Evolutionary conservation across 768 basidiomycete genomes (phyloP), one percentile per base, ranked within the genome.

Genomic region (Lactarius akahatsu): DNA sequence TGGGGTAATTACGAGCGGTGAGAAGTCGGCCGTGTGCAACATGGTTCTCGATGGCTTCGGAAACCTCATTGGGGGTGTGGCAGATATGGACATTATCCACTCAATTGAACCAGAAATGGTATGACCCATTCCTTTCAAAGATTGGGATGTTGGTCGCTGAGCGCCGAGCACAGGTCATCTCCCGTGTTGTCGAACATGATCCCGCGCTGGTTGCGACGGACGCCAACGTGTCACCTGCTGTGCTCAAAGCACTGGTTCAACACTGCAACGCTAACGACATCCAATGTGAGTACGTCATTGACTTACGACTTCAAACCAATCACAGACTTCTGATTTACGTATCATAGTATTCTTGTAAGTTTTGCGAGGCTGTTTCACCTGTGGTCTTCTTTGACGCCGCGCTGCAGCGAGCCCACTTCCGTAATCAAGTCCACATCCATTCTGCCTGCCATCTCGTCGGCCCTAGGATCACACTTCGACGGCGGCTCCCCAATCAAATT

Each of bases 331-430:
- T 23, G 47, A 50, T 54, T 4, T 50, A 32, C 36, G 1, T 57
- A 18, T 32, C 64, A 23, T 66, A 94, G 92, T 85, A 16, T 89
- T 96, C 74, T 94, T 92, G 90, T 91, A 73, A 71, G 87, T 78
- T 32, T n/a, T 23, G 15, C 40, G 38, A 38, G 2, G 2, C 43
- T 45, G 23, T 32, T 26, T 18, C 43, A 6, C 3, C 15, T 6
- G 40, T 9, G 23, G 9, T 36, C 23, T n/a, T n/a, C 16, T 36
- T 52, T 68, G 10, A 59, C 47, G 55, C 54, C 43, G 55, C 54
- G 32, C 61, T 66, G n/a, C 69, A 92, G 91, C 75, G 97, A 99
- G 76, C 96, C 97, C 1, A 98, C 97, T 1, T 97, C 95, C 0
- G 81, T 89, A n/a, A 77, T 82, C 55, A 98, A 98, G 78, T 88